phyloP scores from a whole-genome alignment of 768 basidiomycete species.

The Podaxis sp. region DNA sequence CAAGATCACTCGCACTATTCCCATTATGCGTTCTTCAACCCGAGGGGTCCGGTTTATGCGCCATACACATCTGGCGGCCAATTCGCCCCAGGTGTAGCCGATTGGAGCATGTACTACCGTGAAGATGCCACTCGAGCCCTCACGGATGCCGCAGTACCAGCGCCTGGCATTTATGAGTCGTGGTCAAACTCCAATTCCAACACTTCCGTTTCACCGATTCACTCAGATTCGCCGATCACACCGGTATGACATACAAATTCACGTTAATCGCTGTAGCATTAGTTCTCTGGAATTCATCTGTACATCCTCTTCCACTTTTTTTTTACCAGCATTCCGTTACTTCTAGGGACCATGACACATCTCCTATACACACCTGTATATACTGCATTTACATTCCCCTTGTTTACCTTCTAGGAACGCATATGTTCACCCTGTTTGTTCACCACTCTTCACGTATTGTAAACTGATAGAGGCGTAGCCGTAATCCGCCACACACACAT shows the following conservation, averaged over 20 bases:
- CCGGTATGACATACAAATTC: slow-evolving; percentile 4
- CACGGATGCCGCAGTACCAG: background rate
- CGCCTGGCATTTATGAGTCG: background rate
- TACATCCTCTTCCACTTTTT: background rate
- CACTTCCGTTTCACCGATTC: slow-evolving; percentile 3
- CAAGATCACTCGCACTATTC: background rate
- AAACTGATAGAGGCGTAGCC: background rate
- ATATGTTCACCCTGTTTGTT: background rate
- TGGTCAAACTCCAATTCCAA: slow-evolving; percentile 6
- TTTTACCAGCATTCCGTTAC: background rate
- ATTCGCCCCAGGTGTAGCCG: background rate
- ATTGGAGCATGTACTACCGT: slow-evolving; percentile 2
- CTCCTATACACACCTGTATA: background rate
- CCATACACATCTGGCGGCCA: background rate
- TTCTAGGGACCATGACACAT: slow-evolving; percentile 4
- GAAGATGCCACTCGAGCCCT: background rate
- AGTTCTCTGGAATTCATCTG: slow-evolving; percentile 1
- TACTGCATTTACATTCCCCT: background rate
- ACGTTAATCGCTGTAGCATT: slow-evolving; percentile 10
- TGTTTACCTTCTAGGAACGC: background rate
- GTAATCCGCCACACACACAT: background rate
- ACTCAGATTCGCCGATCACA: slow-evolving; percentile 8
- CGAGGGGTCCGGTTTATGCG: background rate
- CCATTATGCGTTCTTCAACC: background rate
- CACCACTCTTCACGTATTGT: slow-evolving; percentile 1